Conservation (phyloP, 1,284 basidiomycete genomes). For the Boletus smithii region DNA sequence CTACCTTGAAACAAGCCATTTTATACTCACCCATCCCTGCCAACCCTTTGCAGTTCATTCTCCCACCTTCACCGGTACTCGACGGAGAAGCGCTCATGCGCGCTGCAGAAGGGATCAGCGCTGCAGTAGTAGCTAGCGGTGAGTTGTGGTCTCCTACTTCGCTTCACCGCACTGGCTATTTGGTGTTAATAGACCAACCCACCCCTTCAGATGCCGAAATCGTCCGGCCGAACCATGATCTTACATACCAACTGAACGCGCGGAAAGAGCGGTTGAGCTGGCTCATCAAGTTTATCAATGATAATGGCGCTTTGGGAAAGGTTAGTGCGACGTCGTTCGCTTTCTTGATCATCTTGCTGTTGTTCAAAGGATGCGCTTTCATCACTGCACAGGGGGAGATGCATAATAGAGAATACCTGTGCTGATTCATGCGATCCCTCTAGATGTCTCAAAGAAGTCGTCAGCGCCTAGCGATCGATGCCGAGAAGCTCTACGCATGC, state of each 20-base stretch:
- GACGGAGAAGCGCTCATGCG: slow-evolving; percentile 79
- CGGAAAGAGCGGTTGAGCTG: slow-evolving; percentile 75
- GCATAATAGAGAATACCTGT: neutral
- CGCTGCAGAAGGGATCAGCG: slow-evolving; percentile 76
- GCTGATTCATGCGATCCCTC: slow-evolving; percentile 6
- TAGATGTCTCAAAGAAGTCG: slow-evolving; percentile 81
- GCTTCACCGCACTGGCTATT: neutral
- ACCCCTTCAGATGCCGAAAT: slow-evolving; percentile 61
- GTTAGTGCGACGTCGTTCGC: slow-evolving; percentile 37
- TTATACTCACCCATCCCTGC: slow-evolving; percentile 51
- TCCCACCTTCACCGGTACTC: slow-evolving; percentile 62
- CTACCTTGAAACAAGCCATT: slow-evolving; percentile 85
- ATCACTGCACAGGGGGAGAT: neutral
- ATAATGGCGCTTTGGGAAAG: slow-evolving; percentile 75
- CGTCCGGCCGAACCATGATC: slow-evolving; percentile 74
- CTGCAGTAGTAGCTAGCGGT: slow-evolving; percentile 71
- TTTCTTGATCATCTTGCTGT: neutral
- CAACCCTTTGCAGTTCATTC: slow-evolving; percentile 84
- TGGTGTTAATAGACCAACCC: neutral
- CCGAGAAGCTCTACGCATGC: slow-evolving; percentile 84
- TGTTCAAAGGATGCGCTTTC: neutral
- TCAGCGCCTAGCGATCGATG: slow-evolving; percentile 77
- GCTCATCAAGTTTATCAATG: slow-evolving; percentile 85
- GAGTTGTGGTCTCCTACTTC: slow-evolving; percentile 5
- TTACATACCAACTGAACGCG: slow-evolving; percentile 75